Evolutionary conservation across 345 rosid species (phyloP).

Genomic region (Anacardium occidentale): DNA sequence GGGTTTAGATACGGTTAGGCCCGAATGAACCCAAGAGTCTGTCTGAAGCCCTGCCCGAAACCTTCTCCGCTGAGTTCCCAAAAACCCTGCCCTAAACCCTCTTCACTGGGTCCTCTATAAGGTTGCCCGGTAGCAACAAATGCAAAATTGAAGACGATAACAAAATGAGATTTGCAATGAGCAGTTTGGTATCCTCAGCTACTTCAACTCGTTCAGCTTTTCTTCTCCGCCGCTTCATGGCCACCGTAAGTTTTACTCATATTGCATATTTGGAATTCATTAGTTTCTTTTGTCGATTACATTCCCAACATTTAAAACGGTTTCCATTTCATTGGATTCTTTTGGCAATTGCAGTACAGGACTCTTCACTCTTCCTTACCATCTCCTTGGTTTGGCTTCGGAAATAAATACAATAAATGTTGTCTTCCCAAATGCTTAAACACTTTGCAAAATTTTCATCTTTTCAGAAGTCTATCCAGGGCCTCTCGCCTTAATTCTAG

Average conservation of each 20-base stretch:
- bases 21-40: neutral
- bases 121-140: neutral
- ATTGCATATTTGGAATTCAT: no score
- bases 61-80: no score
- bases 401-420: conserved; percentile 25
- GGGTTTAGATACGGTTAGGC: no score
- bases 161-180: conserved; percentile 10
- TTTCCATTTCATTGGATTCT: neutral
- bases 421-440: conserved; percentile 27
- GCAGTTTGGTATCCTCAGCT: neutral
- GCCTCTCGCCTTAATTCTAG: conserved; percentile 20
- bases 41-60: no score
- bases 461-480: conserved; percentile 15
- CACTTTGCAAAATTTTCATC: neutral
- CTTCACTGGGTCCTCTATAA: neutral
- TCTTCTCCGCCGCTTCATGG: conserved; percentile 15
- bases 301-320: no score
- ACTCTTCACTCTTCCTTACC: conserved; percentile 31
- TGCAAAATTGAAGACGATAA: neutral
- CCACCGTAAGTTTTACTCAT: conserved; percentile 10
- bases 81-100: conserved; percentile 22
- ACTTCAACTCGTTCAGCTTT: conserved; percentile 6
- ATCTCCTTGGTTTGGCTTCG: conserved; percentile 16
- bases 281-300: no score
- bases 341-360: conserved; percentile 42